phyloP scores from a whole-genome alignment of 257 asterid species.

The Nicotiana knightiana region DNA sequence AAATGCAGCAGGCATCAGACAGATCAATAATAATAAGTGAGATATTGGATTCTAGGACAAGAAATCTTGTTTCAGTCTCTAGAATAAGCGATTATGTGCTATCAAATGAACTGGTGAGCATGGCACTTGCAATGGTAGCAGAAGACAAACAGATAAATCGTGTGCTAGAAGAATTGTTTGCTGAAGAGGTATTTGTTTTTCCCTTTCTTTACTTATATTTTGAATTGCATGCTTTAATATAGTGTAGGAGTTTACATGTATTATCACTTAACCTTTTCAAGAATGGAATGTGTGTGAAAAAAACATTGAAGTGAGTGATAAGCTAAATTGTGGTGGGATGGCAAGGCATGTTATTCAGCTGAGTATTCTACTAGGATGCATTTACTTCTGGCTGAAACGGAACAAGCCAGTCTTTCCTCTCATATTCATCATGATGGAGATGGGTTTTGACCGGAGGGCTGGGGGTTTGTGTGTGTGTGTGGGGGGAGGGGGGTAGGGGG shows the following conservation, averaged over 20 bases:
- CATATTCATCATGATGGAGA: not conserved
- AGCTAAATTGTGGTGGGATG: not conserved
- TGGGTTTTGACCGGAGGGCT: too few relatives aligned
- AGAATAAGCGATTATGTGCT: conserved; percentile 91
- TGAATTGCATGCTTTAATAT: not conserved
- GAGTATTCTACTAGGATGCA: not conserved
- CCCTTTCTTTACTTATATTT: not conserved
- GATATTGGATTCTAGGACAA: conserved; percentile 92
- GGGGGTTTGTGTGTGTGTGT: not conserved
- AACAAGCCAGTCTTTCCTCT: not conserved
- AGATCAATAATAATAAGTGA: conserved; percentile 92
- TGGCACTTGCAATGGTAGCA: conserved; percentile 99
- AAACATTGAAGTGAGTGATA: not conserved
- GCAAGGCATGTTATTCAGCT: not conserved
- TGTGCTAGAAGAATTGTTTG: conserved; percentile 88
- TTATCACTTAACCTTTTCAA: not conserved
- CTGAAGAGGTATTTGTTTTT: conserved; percentile 63
- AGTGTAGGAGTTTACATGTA: not conserved
- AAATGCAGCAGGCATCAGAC: conserved; percentile 97
- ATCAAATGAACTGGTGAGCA: conserved; percentile 95
- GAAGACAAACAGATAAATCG: conserved; percentile 97
- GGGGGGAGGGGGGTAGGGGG: not conserved
- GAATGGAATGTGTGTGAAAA: not conserved
- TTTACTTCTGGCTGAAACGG: not conserved
- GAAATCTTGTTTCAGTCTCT: conserved; percentile 92